Conservation (phyloP, 768 basidiomycete genomes). For the Tephrocybe sp. region DNA sequence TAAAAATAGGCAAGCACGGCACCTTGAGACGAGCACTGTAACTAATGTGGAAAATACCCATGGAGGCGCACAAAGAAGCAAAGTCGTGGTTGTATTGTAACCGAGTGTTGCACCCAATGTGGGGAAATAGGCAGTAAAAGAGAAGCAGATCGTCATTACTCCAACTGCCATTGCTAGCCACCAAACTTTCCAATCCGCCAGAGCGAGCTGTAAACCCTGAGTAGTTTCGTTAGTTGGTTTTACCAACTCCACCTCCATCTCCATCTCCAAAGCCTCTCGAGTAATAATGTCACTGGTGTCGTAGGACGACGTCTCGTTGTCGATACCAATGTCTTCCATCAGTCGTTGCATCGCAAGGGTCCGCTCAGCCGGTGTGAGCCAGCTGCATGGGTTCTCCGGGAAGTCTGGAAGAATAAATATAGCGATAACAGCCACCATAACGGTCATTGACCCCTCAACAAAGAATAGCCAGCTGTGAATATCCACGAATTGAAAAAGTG, state of each 20-base stretch:
- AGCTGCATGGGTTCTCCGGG: conserved; percentile 56
- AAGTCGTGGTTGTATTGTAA: conserved; percentile 58
- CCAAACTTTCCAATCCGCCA: conserved; percentile 85
- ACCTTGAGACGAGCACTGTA: conserved; percentile 52
- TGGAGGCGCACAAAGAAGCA: conserved; percentile 82
- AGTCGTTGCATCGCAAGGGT: conserved; percentile 61
- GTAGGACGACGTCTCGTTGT: conserved; percentile 42
- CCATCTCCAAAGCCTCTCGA: background rate
- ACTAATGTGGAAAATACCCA: conserved; percentile 64
- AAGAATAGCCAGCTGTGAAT: conserved; percentile 72
- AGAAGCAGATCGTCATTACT: conserved; percentile 58
- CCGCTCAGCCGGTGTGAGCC: conserved; percentile 61
- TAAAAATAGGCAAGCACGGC: conserved; percentile 20
- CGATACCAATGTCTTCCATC: conserved; percentile 61
- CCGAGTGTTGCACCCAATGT: conserved; percentile 74
- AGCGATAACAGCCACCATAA: conserved; percentile 51
- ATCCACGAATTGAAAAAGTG: background rate
- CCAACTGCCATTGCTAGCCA: conserved; percentile 67
- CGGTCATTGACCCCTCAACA: conserved; percentile 65
- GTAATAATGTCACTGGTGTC: background rate
- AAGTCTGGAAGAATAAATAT: conserved; percentile 79
- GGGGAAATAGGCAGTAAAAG: conserved; percentile 81
- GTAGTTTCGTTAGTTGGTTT: conserved; percentile 19
- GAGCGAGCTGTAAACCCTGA: conserved; percentile 56
- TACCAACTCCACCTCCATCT: background rate